Evolutionary conservation across 176 grass and related monocot genomes (phyloP).

Genomic region (Oryza coarctata): DNA sequence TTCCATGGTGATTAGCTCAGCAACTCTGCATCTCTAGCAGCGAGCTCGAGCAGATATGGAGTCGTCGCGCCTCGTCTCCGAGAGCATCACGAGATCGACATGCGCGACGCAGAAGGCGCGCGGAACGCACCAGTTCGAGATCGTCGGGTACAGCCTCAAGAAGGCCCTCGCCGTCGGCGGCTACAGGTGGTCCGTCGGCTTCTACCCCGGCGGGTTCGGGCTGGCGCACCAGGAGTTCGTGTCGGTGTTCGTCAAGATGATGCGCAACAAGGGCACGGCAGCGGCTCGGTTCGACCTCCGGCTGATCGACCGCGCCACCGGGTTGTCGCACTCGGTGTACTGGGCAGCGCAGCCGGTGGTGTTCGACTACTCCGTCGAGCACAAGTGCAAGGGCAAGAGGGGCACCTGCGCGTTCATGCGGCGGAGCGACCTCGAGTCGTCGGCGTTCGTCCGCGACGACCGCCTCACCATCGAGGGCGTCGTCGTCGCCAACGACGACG

Average conservation of each 20-base stretch:
- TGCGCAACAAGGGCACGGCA: background rate
- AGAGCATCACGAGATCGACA: background rate
- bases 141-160: conserved; percentile 10
- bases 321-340: background rate
- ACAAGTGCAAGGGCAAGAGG: background rate
- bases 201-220: conserved; percentile 23
- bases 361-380: background rate
- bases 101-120: background rate
- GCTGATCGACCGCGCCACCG: conserved; percentile 8
- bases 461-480: conserved; percentile 11
- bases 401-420: background rate
- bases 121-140: conserved; percentile 25
- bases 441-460: background rate
- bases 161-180: conserved; percentile 31
- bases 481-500: background rate
- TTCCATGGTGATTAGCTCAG: no score
- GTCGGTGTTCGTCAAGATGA: conserved; percentile 7
- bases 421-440: conserved; percentile 6
- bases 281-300: conserved; percentile 7
- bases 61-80: no score
- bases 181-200: conserved; percentile 25
- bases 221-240: background rate
- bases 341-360: background rate
- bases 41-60: no score
- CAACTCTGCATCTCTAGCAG: no score